Evolutionary conservation across 179 eudicot species (phyloP).

Genomic region (Vitellaria paradoxa): DNA sequence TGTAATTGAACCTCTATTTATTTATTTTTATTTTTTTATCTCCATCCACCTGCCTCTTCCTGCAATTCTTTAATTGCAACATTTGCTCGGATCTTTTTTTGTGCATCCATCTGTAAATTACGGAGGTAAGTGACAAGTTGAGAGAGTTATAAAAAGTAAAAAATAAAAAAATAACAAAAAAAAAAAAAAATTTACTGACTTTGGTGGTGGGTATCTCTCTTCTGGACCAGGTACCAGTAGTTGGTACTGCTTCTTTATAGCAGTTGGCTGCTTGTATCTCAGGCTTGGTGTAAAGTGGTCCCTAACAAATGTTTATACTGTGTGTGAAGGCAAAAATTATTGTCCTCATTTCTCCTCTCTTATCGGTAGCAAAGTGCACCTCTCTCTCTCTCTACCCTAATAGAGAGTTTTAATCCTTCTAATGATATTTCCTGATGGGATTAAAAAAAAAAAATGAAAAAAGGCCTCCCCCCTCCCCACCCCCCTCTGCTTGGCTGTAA

Average conservation of each 20-base stretch:
- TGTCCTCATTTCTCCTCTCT: not conserved
- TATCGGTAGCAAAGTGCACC: too few species aligned
- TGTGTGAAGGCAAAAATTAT: not conserved
- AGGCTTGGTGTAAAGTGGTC: slow-evolving; percentile 25
- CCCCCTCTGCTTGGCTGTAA: too few species aligned
- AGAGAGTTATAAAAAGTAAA: not conserved
- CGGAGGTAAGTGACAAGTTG: not conserved
- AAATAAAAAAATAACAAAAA: not conserved
- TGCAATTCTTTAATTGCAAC: too few species aligned
- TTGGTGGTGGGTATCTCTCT: slow-evolving; percentile 7
- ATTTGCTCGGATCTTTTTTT: not conserved
- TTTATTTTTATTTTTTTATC: too few species aligned
- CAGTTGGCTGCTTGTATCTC: slow-evolving; percentile 33
- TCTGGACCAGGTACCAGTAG: slow-evolving; percentile 11
- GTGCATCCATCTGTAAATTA: not conserved
- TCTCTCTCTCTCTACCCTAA: too few species aligned
- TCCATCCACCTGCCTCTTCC: too few species aligned
- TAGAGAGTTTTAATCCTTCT: too few species aligned
- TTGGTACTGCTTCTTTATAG: slow-evolving; percentile 48
- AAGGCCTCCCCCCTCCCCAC: too few species aligned
- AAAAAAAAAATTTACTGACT: not conserved
- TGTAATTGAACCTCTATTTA: too few species aligned
- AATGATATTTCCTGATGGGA: too few species aligned
- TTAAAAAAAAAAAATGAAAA: too few species aligned
- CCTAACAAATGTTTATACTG: not conserved